These are phyloP conservation scores for Sphaerobolus stellatus DNA, from an alignment of 1,284 basidiomycete species.

Conservation along the genomic window DNA sequence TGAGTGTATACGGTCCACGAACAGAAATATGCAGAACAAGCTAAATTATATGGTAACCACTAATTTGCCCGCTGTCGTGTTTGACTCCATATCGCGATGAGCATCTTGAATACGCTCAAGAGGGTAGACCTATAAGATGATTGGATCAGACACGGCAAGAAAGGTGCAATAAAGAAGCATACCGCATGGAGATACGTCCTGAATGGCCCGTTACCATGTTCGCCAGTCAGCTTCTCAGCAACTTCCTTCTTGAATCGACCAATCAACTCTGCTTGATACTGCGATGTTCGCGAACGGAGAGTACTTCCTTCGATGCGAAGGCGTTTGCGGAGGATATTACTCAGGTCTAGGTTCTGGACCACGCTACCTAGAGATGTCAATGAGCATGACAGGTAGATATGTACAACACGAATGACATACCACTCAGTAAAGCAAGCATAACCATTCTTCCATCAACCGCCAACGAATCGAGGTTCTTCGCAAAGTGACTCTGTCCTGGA, in stretches of 20 bases:
- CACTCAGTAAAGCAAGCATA: conserved; percentile 65
- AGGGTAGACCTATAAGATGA: conserved; percentile 59
- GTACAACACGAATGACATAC: conserved; percentile 36
- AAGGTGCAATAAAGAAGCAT: conserved; percentile 10
- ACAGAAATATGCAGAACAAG: too few relatives aligned
- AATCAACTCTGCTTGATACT: conserved; percentile 82
- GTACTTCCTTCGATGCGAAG: conserved; percentile 89
- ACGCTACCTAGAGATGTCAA: conserved; percentile 52
- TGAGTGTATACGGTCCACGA: too few relatives aligned
- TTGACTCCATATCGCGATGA: conserved; percentile 84
- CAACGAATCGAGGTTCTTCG: conserved; percentile 76
- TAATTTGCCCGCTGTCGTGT: conserved; percentile 66
- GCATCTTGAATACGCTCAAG: conserved; percentile 85
- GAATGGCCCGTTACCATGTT: conserved; percentile 57
- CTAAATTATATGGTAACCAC: conserved; percentile 16
- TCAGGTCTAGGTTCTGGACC: conserved; percentile 64
- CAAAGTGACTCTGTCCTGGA: conserved; percentile 81
- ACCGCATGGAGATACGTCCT: conserved; percentile 79
- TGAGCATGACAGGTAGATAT: not conserved
- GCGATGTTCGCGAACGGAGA: conserved; percentile 71
- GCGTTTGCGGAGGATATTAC: conserved; percentile 79
- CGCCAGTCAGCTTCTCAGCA: conserved; percentile 59
- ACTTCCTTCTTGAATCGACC: conserved; percentile 49
- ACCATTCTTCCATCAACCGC: conserved; percentile 79
- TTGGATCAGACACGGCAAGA: conserved; percentile 12